phyloP scores from a whole-genome alignment of 352 stramenopile genomes.

The Nothophytophthora sp. region DNA sequence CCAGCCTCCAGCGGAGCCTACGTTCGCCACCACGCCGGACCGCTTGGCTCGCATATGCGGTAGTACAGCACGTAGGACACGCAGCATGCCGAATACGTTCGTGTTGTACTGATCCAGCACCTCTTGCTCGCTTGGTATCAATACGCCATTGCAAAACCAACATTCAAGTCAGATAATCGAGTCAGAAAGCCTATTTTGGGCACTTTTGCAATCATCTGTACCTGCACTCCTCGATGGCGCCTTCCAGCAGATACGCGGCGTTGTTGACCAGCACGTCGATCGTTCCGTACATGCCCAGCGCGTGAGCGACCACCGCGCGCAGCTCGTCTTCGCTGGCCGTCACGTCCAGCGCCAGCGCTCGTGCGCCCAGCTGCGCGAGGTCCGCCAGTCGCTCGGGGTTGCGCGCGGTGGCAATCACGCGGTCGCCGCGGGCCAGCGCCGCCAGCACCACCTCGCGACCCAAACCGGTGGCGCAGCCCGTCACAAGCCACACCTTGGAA shows the following conservation, averaged over 20 bases:
- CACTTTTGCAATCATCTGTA: constrained; percentile 7
- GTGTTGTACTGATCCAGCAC: constrained; percentile 42
- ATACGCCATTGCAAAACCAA: constrained; percentile 17
- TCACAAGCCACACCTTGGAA: constrained; percentile 42
- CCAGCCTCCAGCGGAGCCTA: constrained; percentile 40
- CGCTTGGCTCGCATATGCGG: constrained; percentile 38
- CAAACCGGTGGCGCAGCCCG: constrained; percentile 40
- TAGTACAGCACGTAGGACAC: constrained; percentile 32
- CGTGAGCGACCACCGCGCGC: constrained; percentile 15
- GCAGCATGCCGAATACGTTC: constrained; percentile 47
- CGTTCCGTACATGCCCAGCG: constrained; percentile 19
- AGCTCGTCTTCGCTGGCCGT: constrained; percentile 31
- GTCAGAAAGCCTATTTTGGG: no score
- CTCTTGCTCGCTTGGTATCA: constrained; percentile 34
- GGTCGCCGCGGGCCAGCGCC: constrained; percentile 29
- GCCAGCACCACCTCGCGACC: constrained; percentile 34
- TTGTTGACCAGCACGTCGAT: constrained; percentile 52
- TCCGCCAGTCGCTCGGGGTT: constrained; percentile 20
- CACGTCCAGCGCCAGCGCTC: constrained; percentile 37
- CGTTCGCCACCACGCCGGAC: constrained; percentile 39
- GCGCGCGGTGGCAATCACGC: constrained; percentile 42
- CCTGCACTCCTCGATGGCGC: constrained; percentile 42
- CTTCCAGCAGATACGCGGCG: constrained; percentile 37
- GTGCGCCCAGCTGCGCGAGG: constrained; percentile 26
- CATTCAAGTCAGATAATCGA: constrained; percentile 21